Percentiles rank a stretch among this genome's conserved stretches.
These are phyloP conservation scores for Podila epigama DNA, from an alignment of 192 early-diverging fungal species.

Conservation along the genomic window DNA sequence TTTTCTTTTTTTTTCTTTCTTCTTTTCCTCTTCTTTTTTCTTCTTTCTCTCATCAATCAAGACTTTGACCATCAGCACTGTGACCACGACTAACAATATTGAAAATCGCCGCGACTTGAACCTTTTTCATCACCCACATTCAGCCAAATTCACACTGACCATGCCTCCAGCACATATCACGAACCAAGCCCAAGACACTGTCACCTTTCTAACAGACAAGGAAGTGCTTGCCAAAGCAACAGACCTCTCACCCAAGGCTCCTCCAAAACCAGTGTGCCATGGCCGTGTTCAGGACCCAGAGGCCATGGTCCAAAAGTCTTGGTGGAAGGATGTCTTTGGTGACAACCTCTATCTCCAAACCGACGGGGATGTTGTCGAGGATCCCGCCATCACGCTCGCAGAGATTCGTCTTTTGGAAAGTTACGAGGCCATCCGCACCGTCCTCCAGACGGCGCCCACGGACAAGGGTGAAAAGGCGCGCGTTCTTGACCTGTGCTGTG, in stretches of 20 bases:
- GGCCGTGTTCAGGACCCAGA: constrained; percentile 63
- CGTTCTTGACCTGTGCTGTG: constrained; percentile 73
- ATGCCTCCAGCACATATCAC: not conserved
- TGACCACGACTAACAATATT: too few relatives aligned
- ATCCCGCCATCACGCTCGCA: constrained; percentile 65
- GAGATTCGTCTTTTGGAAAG: constrained; percentile 61
- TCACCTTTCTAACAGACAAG: constrained; percentile 24
- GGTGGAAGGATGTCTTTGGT: constrained; percentile 67
- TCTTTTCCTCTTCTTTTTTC: too few relatives aligned
- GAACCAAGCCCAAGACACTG: constrained; percentile 9
- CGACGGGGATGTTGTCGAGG: constrained; percentile 75
- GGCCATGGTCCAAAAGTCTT: constrained; percentile 59
- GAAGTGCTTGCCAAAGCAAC: constrained; percentile 6
- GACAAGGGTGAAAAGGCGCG: not conserved
- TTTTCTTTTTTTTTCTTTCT: too few relatives aligned
- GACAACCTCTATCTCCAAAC: constrained; percentile 70
- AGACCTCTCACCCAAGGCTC: not conserved
- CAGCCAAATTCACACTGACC: too few relatives aligned
- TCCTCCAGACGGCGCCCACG: not conserved
- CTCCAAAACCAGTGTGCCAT: constrained; percentile 2
- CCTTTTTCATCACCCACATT: too few relatives aligned
- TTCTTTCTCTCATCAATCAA: too few relatives aligned
- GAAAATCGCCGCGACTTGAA: too few relatives aligned
- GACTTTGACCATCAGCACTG: too few relatives aligned
- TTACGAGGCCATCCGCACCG: not conserved